A percentile compares a stretch with the other conserved stretches of the same genome.
phyloP scores from a whole-genome alignment of 2,329 filamentous ascomycete species.

The Ophiostoma perfectum region DNA sequence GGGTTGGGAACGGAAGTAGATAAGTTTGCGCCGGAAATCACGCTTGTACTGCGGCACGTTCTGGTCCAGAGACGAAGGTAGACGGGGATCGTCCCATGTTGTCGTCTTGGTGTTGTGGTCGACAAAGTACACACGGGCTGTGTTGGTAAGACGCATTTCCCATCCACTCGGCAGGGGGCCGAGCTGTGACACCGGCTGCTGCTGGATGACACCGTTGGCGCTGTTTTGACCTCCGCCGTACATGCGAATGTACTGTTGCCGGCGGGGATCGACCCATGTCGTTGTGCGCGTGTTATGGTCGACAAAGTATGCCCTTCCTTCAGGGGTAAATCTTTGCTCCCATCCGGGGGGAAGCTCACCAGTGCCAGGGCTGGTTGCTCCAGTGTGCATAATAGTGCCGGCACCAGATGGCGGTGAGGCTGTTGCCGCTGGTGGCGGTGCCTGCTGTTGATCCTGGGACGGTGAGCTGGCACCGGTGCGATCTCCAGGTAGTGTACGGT shows the following conservation, averaged over 20 bases:
- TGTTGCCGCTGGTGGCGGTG: conserved; percentile 35
- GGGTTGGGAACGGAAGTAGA: conserved; percentile 98
- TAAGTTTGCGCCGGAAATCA: conserved; percentile 94
- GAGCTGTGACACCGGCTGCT: conserved; percentile 94
- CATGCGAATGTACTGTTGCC: conserved; percentile 98
- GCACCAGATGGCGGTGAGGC: conserved; percentile 38
- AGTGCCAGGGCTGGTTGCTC: conserved; percentile 86
- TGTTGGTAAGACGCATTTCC: conserved; percentile 99
- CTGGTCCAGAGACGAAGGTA: conserved; percentile 93
- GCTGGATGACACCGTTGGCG: conserved; percentile 81
- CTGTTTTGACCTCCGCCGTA: conserved; percentile 77
- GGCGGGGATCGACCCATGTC: conserved; percentile 94
- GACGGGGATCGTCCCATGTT: conserved; percentile 93
- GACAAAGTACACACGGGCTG: conserved; percentile 95
- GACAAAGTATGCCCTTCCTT: conserved; percentile 93
- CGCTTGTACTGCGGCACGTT: conserved; percentile 99
- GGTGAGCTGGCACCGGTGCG: conserved; percentile 90
- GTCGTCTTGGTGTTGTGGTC: conserved; percentile 99
- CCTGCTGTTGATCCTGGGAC: conserved; percentile 55
- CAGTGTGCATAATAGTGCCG: conserved; percentile 87
- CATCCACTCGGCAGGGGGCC: conserved; percentile 93
- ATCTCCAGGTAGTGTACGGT: conserved; percentile 91
- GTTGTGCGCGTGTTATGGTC: conserved; percentile 98
- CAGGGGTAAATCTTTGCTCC: conserved; percentile 93
- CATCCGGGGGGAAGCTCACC: conserved; percentile 92